These are phyloP conservation scores for Anthracocystis panici-leucophaei DNA, from an alignment of 1,284 basidiomycete genomes.

Conservation along the genomic window DNA sequence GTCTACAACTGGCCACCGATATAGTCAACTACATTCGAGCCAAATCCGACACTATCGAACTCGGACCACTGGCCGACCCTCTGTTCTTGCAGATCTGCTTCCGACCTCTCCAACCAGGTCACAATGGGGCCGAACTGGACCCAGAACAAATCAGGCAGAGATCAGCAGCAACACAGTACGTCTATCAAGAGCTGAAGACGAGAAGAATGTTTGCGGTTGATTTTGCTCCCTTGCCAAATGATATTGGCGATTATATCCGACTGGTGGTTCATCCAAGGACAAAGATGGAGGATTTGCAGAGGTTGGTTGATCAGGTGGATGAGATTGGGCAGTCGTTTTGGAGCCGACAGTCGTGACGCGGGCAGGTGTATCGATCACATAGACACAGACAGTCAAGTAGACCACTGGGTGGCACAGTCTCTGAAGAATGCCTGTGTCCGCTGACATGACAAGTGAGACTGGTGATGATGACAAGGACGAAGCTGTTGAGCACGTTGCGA, in stretches of 20 bases:
- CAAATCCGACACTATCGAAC: conserved; percentile 44
- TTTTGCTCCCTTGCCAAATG: conserved; percentile 61
- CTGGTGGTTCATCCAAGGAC: conserved; percentile 64
- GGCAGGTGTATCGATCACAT: too few relatives aligned
- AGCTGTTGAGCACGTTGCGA: neutral
- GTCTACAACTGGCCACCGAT: conserved; percentile 40
- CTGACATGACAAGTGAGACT: too few relatives aligned
- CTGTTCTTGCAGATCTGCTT: conserved; percentile 66
- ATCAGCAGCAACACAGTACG: conserved; percentile 33
- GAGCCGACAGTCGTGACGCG: conserved; percentile 17
- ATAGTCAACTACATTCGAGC: conserved; percentile 49
- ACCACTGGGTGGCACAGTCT: too few relatives aligned
- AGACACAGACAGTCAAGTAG: too few relatives aligned
- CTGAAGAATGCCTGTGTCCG: too few relatives aligned
- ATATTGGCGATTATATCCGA: conserved; percentile 55
- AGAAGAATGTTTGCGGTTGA: conserved; percentile 60
- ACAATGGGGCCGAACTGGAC: neutral
- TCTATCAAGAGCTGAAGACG: conserved; percentile 37
- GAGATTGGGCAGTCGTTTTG: conserved; percentile 47
- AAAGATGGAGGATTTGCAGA: conserved; percentile 39
- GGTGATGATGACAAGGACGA: too few relatives aligned
- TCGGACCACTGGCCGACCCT: conserved; percentile 55
- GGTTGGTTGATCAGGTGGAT: conserved; percentile 54
- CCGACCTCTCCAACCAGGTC: conserved; percentile 38
- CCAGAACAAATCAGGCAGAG: conserved; percentile 20